phyloP scores from a whole-genome alignment of 371 early-diverging fungal genomes.

The Mucor irregularis region DNA sequence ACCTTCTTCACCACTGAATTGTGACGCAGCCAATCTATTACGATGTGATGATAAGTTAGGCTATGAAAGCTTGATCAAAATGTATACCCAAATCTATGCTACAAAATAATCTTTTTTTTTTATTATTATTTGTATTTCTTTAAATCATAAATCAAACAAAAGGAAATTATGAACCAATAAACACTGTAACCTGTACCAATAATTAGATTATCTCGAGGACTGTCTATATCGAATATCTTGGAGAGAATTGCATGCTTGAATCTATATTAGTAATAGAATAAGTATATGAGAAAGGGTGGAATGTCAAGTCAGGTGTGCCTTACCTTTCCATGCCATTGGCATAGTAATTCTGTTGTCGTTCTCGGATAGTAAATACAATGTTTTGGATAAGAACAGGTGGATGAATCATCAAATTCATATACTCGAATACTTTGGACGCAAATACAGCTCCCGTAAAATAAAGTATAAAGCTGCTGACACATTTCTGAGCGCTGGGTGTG shows the following conservation, averaged over 20 bases:
- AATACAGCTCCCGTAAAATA: constrained; percentile 10
- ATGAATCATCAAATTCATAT: not conserved
- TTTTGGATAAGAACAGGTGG: not conserved
- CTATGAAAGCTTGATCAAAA: constrained; percentile 81
- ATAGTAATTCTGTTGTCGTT: not conserved
- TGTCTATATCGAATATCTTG: constrained; percentile 3
- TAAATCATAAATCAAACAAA: constrained; percentile 2
- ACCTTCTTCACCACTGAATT: constrained; percentile 89
- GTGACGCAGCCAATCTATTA: constrained; percentile 92
- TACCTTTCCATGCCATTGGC: not conserved
- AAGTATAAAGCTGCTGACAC: not conserved
- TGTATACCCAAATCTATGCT: constrained; percentile 85
- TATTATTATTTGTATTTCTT: constrained; percentile 10
- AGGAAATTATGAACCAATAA: constrained; percentile 16
- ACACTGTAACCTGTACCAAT: constrained; percentile 16
- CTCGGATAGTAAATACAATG: not conserved
- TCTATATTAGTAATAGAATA: too few species aligned
- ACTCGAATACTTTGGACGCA: not conserved
- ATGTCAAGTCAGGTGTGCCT: not conserved
- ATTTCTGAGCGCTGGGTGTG: not conserved
- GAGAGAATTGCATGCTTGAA: not conserved
- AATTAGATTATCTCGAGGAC: too few species aligned
- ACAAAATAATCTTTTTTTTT: constrained; percentile 2
- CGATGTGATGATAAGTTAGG: constrained; percentile 84
- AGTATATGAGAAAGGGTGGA: too few species aligned